phyloP scores from a whole-genome alignment of 306 rosid species.

The Cicer cuneatum region DNA sequence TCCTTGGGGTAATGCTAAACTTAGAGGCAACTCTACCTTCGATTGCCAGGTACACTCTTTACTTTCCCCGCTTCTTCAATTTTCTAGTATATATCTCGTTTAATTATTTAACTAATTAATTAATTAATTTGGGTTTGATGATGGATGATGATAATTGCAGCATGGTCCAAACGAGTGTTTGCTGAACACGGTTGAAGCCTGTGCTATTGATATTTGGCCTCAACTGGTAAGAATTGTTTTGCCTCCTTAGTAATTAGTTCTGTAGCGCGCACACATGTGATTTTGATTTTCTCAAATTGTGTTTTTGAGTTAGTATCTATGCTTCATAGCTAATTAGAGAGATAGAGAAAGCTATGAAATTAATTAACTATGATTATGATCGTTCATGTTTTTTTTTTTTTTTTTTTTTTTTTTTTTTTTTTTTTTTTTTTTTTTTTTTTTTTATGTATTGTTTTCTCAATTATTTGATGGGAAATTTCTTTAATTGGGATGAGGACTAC shows the following conservation, averaged over 20 bases:
- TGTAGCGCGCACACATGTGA: too few relatives aligned
- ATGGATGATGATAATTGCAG: conserved; percentile 54
- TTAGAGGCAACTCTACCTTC: conserved; percentile 60
- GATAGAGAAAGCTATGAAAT: neutral
- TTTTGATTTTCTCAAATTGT: too few relatives aligned
- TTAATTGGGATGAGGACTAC: neutral
- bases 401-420: too few relatives aligned
- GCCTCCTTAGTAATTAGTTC: neutral
- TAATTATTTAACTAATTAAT: neutral
- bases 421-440: too few relatives aligned
- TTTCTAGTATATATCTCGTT: neutral
- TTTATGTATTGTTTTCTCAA: neutral
- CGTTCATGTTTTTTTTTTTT: too few relatives aligned
- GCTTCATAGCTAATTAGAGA: neutral
- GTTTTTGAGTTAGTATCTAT: too few relatives aligned
- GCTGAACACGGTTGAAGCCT: conserved; percentile 82
- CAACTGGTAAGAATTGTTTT: conserved; percentile 58
- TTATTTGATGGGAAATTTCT: neutral
- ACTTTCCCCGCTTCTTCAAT: neutral
- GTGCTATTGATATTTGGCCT: conserved; percentile 84
- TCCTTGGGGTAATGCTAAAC: conserved; percentile 90
- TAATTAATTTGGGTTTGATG: neutral
- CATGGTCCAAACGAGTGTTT: conserved; percentile 87
- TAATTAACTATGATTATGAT: neutral
- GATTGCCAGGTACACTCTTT: conserved; percentile 69